A percentile compares a stretch with the other conserved stretches of the same genome.
Evolutionary conservation across 768 basidiomycete genomes (phyloP).

Genomic region (Lactarius trivialis): DNA sequence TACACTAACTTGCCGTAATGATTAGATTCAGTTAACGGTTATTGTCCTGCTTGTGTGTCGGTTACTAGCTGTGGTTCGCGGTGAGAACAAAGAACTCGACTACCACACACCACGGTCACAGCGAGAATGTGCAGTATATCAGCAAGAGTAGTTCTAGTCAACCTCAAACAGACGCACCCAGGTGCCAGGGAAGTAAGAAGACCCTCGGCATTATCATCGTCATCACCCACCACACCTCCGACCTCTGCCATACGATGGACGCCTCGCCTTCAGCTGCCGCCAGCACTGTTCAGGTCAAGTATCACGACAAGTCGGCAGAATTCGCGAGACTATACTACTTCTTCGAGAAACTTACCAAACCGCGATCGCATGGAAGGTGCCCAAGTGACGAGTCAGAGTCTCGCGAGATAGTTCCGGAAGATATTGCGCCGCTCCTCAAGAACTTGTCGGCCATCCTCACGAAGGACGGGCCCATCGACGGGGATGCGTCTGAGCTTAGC

Average conservation of each 20-base stretch:
- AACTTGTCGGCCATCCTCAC: slow-evolving; percentile 18
- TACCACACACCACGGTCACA: slow-evolving; percentile 7
- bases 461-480: slow-evolving; percentile 10
- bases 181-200: slow-evolving; percentile 1
- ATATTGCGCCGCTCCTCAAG: slow-evolving; percentile 21
- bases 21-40: slow-evolving; percentile 4
- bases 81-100: slow-evolving; percentile 15
- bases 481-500: neutral
- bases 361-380: slow-evolving; percentile 6
- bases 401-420: slow-evolving; percentile 15
- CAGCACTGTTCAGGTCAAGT: neutral
- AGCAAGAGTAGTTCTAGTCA: neutral
- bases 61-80: neutral
- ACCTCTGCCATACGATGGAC: slow-evolving; percentile 3
- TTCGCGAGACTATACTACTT: slow-evolving; percentile 23
- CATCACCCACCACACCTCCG: neutral
- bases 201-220: neutral
- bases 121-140: slow-evolving; percentile 3
- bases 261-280: neutral
- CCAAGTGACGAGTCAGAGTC: neutral
- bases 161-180: neutral
- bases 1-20: neutral
- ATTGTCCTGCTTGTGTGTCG: slow-evolving; percentile 5
- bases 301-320: slow-evolving; percentile 18
- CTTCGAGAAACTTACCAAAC: slow-evolving; percentile 22